Evolutionary conservation across 2,329 filamentous ascomycete species (phyloP).

Genomic region (Pseudogymnoascus verrucosus): DNA sequence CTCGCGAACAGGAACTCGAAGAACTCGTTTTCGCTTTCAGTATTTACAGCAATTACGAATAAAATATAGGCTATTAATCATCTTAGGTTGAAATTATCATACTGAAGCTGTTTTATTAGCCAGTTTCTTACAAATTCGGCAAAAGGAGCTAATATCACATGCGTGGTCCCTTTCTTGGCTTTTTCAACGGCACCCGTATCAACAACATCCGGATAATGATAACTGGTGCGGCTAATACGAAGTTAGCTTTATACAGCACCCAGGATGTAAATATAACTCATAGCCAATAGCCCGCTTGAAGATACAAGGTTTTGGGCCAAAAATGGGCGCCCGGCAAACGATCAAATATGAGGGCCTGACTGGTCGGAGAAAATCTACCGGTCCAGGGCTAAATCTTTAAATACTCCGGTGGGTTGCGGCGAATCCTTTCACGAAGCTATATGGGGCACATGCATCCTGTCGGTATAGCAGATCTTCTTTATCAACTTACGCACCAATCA

Average conservation of each 20-base stretch:
- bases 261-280: background rate
- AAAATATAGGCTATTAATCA: background rate
- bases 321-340: background rate
- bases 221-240: background rate
- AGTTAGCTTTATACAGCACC: background rate
- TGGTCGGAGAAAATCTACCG: constrained; percentile 4
- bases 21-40: background rate
- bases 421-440: background rate
- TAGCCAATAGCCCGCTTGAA: background rate
- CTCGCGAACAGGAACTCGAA: background rate
- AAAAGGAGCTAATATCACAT: background rate
- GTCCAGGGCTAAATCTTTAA: background rate
- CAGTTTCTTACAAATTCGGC: background rate
- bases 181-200: background rate
- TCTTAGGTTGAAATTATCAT: background rate
- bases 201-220: background rate
- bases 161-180: background rate
- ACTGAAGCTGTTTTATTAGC: background rate
- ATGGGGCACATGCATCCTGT: background rate
- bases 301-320: background rate
- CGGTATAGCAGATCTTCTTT: background rate
- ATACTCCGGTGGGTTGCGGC: background rate
- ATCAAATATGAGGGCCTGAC: background rate
- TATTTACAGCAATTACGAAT: background rate
- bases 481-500: background rate